Base-by-base conservation (phyloP, 345 rosid species). In the Corchorus capsularis region DNA sequence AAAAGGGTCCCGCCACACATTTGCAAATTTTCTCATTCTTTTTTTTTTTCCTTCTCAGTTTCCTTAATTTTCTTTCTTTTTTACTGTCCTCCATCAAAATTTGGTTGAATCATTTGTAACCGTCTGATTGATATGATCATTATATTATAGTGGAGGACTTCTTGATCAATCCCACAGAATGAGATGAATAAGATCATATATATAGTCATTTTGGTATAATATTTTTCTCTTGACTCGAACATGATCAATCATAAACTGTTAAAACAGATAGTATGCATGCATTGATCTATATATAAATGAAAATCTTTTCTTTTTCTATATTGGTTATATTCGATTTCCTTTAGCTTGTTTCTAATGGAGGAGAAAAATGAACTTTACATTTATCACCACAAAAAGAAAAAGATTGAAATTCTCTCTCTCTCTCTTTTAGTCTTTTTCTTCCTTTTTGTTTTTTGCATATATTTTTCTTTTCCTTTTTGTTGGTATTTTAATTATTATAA, bases 401-500 rank as follows among this genome's bases (percentile, higher is more conserved):
- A 1, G 0, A 8, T 63, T 45, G 15, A 16, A 63, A 37, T 10
- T 12, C 19, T 65, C 13, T 20, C 19, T 0, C 27, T 27, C 27
- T n/a, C n/a, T n/a, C n/a, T n/a, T n/a, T n/a, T n/a, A n/a, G n/a
- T n/a, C n/a, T 66, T 60, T 60, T 12, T 45, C 15, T 10, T 57
- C 8, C 11, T 2, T n/a, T 55, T 55, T n/a, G 1, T 10, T 57
- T 22, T 20, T 54, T 39, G 27, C 27, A 27, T 27, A 16, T 17
- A 1, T 37, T 37, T 63, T 8, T 7, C 45, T 45, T 17, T 16
- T 57, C n/a, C n/a, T 12, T 9, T 64, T 39, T 64, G n/a, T 0
- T 11, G 71, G 37, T 22, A 67, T 67, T 67, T 45, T 67, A 46
- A 45, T 45, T 66, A 20, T 66, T 11, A 20, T 66, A 22, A 67